Evolutionary conservation across 176 grass and related monocot genomes (phyloP).

Genomic region (Eleusine coracana): DNA sequence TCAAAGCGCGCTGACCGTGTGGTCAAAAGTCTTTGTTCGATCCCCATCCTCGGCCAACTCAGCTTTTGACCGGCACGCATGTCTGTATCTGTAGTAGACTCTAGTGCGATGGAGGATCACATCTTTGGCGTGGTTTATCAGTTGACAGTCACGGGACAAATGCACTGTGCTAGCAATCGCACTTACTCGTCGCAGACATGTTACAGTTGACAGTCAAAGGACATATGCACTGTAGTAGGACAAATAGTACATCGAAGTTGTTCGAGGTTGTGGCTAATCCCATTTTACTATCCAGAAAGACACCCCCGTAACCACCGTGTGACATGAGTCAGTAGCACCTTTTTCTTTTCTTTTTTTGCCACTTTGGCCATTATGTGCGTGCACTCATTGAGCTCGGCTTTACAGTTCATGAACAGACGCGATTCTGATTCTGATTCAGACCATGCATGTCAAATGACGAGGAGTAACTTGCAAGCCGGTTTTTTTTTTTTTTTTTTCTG

Average conservation of each 20-base stretch:
- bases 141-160: too few species aligned
- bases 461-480: constrained; percentile 29
- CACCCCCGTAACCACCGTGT: constrained; percentile 16
- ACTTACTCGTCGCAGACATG: too few species aligned
- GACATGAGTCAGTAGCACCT: background rate
- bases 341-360: background rate
- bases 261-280: background rate
- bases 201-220: too few species aligned
- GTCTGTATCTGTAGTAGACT: too few species aligned
- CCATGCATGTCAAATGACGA: background rate
- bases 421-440: constrained; percentile 14
- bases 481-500: background rate
- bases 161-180: too few species aligned
- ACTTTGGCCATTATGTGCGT: background rate
- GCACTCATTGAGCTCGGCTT: constrained; percentile 12
- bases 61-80: background rate
- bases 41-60: background rate
- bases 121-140: too few species aligned
- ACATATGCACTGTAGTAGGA: too few species aligned
- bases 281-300: background rate
- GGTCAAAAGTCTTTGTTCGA: background rate
- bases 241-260: too few species aligned
- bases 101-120: background rate
- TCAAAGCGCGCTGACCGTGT: background rate
- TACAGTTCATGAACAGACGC: constrained; percentile 46